Conservation (phyloP, 306 rosid species). For the peach (Prunus persica) region Prunus_persica_NCBIv2 NC_034009.1:27284001-27284500, state of each 20-base stretch:
- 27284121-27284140: slow-evolving; percentile 30
- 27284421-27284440: no score
- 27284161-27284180: not conserved
- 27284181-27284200: not conserved
- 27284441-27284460: no score
- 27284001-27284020: slow-evolving; percentile 90
- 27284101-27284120: slow-evolving; percentile 39
- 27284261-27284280: no score
- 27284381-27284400: no score
- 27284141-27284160: not conserved
- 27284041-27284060: not conserved
- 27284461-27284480: no score
- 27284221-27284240: not conserved
- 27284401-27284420: no score
- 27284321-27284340: not conserved
- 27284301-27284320: no score
- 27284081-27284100: slow-evolving; percentile 41
- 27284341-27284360: no score
- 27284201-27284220: not conserved
- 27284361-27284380: no score
- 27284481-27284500: no score
- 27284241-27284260: no score
- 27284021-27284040: slow-evolving; percentile 46
- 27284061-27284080: slow-evolving; percentile 5
- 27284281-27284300: no score